Percentiles rank a stretch among this genome's conserved stretches.
Conservation (phyloP, 768 basidiomycete species). For the Boletellus ananas region DNA sequence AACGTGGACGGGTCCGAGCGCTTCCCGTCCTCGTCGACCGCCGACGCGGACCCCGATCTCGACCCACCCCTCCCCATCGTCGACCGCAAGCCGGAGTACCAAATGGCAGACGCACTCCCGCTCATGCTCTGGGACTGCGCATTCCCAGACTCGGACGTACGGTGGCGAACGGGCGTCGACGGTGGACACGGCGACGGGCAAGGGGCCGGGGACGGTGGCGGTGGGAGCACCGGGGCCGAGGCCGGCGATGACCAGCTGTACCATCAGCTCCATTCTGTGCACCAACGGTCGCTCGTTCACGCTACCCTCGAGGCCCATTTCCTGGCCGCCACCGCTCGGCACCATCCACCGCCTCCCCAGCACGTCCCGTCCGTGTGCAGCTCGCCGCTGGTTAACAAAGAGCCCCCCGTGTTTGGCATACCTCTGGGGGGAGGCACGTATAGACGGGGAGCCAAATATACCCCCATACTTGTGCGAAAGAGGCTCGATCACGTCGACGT, state of each 20-base stretch:
- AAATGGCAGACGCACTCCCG: constrained; percentile 90
- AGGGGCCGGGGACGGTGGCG: constrained; percentile 10
- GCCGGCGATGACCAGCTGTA: constrained; percentile 33
- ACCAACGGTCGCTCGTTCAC: constrained; percentile 61
- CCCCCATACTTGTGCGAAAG: constrained; percentile 61
- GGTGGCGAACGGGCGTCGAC: constrained; percentile 64
- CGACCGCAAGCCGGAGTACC: constrained; percentile 79
- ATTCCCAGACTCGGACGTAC: constrained; percentile 60
- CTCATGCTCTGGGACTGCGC: constrained; percentile 90
- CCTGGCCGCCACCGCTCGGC: constrained; percentile 47
- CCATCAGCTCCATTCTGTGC: constrained; percentile 49
- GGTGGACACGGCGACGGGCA: constrained; percentile 20
- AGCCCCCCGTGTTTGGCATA: constrained; percentile 39
- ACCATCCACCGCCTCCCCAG: constrained; percentile 43
- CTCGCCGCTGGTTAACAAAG: constrained; percentile 11
- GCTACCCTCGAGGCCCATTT: constrained; percentile 65
- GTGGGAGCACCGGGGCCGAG: too few relatives aligned
- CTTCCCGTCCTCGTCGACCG: background rate
- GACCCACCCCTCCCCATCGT: constrained; percentile 45
- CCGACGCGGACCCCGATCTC: too few relatives aligned
- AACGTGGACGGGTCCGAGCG: constrained; percentile 49
- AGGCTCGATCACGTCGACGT: constrained; percentile 68
- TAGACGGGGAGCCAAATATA: constrained; percentile 58
- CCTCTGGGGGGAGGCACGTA: constrained; percentile 72
- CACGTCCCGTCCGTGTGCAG: constrained; percentile 40